A percentile compares a stretch with the other conserved stretches of the same genome.
phyloP scores from a whole-genome alignment of 768 basidiomycete species.

The Galerina sulciceps region DNA sequence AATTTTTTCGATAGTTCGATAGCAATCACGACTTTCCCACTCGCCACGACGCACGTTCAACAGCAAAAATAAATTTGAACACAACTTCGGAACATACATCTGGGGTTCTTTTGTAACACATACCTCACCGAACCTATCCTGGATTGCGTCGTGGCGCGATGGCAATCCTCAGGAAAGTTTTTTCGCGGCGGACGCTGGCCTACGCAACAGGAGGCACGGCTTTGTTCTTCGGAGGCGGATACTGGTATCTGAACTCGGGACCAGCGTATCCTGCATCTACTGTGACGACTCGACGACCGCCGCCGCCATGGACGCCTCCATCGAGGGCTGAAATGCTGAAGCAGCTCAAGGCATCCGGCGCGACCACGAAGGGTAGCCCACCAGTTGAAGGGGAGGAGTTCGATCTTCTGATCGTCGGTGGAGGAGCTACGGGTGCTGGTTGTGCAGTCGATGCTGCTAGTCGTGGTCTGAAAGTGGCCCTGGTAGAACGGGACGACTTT shows the following conservation, averaged over 20 bases:
- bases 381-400: slow-evolving; percentile 23
- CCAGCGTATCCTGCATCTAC: slow-evolving; percentile 69
- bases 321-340: slow-evolving; percentile 67
- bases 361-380: slow-evolving; percentile 17
- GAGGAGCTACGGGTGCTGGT: slow-evolving; percentile 92
- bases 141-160: slow-evolving; percentile 19
- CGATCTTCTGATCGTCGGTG: slow-evolving; percentile 26
- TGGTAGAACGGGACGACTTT: slow-evolving; percentile 95
- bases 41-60: no score
- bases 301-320: slow-evolving; percentile 81
- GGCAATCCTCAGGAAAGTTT: slow-evolving; percentile 42
- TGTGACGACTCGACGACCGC: slow-evolving; percentile 69
- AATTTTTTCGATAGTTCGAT: no score
- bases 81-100: no score
- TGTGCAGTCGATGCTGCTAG: slow-evolving; percentile 96
- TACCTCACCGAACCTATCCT: no score
- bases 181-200: slow-evolving; percentile 61
- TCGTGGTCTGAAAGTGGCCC: slow-evolving; percentile 87
- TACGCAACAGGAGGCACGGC: slow-evolving; percentile 56
- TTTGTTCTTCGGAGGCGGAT: slow-evolving; percentile 59
- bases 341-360: slow-evolving; percentile 52
- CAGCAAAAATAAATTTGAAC: no score
- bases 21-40: no score
- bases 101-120: no score
- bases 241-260: slow-evolving; percentile 77